Percentiles rank a stretch among this genome's conserved stretches.
Conservation (phyloP, 805 yeast species). For the Pichia eremophila region DNA sequence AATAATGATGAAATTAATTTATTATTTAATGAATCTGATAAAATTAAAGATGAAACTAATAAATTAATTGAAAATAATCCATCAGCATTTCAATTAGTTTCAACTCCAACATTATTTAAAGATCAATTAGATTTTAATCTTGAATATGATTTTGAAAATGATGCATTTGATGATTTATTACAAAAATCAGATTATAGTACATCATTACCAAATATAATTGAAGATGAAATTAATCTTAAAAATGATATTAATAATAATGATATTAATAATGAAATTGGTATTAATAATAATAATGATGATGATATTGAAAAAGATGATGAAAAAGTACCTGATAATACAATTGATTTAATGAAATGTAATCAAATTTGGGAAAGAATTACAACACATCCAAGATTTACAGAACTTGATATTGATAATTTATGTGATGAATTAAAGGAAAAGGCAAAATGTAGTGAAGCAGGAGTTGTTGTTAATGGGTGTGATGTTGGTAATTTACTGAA, state of each 20-base stretch:
- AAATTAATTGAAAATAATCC: conserved; percentile 7
- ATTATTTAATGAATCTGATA: background rate
- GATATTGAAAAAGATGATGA: conserved; percentile 26
- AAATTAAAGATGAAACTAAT: background rate
- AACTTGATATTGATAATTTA: conserved; percentile 87
- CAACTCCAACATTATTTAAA: background rate
- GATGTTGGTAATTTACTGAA: conserved; percentile 60
- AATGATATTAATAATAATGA: conserved; percentile 1
- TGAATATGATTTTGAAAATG: conserved; percentile 7
- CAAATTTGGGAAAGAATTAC: conserved; percentile 96
- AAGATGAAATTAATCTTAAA: background rate
- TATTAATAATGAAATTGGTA: background rate
- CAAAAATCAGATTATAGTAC: conserved; percentile 6
- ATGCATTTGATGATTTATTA: conserved; percentile 8
- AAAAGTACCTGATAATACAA: conserved; percentile 60
- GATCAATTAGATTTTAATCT: background rate
- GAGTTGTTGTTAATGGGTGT: conserved; percentile 74
- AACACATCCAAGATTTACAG: conserved; percentile 87
- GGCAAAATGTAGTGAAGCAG: conserved; percentile 91
- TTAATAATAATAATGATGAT: conserved; percentile 10
- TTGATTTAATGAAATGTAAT: conserved; percentile 60
- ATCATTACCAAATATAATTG: background rate
- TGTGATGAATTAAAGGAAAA: conserved; percentile 82
- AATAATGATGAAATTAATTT: conserved; percentile 10
- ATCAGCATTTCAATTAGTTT: conserved; percentile 5